phyloP scores from a whole-genome alignment of 257 asterid genomes.

The Rauvolfia tetraphylla region DNA sequence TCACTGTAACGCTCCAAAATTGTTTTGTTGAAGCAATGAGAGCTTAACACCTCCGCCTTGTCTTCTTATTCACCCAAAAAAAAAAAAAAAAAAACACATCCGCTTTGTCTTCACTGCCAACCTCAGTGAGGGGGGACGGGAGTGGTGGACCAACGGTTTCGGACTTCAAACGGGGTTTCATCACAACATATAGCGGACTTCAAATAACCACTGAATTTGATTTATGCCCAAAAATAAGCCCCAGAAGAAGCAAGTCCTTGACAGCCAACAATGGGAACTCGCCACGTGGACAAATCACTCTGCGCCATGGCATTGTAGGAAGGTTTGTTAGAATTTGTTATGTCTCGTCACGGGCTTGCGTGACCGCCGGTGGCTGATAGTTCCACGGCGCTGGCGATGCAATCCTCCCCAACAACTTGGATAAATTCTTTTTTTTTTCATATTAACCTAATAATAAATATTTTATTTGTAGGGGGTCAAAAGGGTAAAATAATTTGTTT shows the following conservation, averaged over 20 bases:
- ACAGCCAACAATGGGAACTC: background rate
- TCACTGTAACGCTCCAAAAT: background rate
- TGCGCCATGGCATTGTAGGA: background rate
- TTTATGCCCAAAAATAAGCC: background rate
- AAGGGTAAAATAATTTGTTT: too few species aligned
- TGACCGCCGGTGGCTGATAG: conserved; percentile 2
- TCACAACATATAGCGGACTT: conserved; percentile 22
- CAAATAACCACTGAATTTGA: conserved; percentile 13
- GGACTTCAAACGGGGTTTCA: conserved; percentile 33
- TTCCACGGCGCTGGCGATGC: conserved; percentile 4
- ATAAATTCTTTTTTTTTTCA: too few species aligned
- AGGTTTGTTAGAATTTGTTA: conserved; percentile 7
- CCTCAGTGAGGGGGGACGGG: too few species aligned
- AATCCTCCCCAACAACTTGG: background rate
- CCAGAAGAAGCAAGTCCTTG: conserved; percentile 7
- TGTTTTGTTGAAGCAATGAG: background rate
- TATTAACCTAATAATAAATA: too few species aligned
- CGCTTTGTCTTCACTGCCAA: too few species aligned
- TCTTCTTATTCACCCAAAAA: background rate
- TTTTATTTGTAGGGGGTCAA: too few species aligned
- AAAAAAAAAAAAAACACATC: too few species aligned
- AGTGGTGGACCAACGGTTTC: conserved; percentile 21
- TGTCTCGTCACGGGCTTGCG: conserved; percentile 13
- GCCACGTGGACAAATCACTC: conserved; percentile 1
- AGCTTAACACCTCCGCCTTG: background rate